Percentiles rank a stretch among this genome's conserved stretches.
phyloP scores from a whole-genome alignment of 176 grass and related monocot species.

The Chloris gayana region DNA sequence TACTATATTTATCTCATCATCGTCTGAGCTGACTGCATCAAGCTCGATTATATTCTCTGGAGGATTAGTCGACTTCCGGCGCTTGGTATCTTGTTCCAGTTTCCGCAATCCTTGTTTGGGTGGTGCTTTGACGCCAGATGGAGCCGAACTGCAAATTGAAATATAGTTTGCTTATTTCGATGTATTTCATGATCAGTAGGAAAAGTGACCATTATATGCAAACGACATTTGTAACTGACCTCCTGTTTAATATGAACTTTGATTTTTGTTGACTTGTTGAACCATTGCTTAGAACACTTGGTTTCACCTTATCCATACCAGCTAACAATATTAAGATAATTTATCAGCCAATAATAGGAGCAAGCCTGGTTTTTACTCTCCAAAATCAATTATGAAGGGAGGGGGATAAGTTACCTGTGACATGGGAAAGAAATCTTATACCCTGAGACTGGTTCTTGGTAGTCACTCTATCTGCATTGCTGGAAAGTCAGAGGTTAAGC shows the following conservation, averaged over 20 bases:
- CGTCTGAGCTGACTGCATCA: conserved; percentile 81
- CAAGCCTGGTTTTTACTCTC: background rate
- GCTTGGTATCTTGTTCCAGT: conserved; percentile 56
- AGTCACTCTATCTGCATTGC: conserved; percentile 89
- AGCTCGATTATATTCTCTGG: conserved; percentile 67
- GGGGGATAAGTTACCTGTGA: conserved; percentile 57
- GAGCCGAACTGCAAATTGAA: conserved; percentile 30
- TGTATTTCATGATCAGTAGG: background rate
- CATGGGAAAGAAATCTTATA: conserved; percentile 92
- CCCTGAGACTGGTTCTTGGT: conserved; percentile 82
- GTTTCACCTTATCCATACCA: conserved; percentile 26
- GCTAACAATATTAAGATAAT: conserved; percentile 34
- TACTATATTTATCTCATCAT: conserved; percentile 68
- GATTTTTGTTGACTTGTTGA: conserved; percentile 33
- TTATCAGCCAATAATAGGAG: background rate
- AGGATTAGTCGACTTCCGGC: conserved; percentile 48
- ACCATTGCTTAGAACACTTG: conserved; percentile 35
- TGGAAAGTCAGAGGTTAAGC: conserved; percentile 36
- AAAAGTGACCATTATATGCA: background rate
- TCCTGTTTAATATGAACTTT: conserved; percentile 52
- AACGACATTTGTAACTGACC: conserved; percentile 17
- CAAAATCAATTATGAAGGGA: background rate
- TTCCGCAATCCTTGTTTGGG: conserved; percentile 34
- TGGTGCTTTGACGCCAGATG: conserved; percentile 34
- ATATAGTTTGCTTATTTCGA: background rate